These are phyloP conservation scores for Panaeolus papilionaceus DNA, from an alignment of 768 basidiomycete species.

Conservation along the genomic window DNA sequence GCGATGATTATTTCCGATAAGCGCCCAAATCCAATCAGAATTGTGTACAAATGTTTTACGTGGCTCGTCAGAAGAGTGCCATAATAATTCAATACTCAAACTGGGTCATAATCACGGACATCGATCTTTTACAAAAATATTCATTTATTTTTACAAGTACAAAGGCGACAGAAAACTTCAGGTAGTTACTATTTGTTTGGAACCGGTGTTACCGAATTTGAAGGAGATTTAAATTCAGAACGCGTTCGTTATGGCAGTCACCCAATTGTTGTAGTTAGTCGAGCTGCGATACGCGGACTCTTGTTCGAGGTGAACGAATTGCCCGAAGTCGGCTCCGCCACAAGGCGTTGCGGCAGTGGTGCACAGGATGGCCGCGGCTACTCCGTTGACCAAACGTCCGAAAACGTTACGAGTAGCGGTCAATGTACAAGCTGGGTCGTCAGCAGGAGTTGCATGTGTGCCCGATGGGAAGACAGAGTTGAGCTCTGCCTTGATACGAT, in stretches of 20 bases:
- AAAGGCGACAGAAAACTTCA: background rate
- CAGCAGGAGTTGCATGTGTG: background rate
- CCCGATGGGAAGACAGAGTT: background rate
- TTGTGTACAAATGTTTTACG: too few species aligned
- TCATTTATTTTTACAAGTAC: too few species aligned
- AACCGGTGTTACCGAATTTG: background rate
- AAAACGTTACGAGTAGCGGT: slow-evolving; percentile 15
- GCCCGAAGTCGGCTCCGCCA: background rate
- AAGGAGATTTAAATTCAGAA: background rate
- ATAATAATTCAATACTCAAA: too few species aligned
- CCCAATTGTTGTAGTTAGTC: slow-evolving; percentile 2
- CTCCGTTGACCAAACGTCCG: slow-evolving; percentile 12
- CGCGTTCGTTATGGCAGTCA: background rate
- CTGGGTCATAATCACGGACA: too few species aligned
- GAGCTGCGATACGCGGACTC: slow-evolving; percentile 7
- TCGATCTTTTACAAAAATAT: too few species aligned
- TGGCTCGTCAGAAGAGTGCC: too few species aligned
- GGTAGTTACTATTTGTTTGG: background rate
- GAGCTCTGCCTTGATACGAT: slow-evolving; percentile 14
- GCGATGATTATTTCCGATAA: too few species aligned
- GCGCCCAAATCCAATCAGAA: too few species aligned
- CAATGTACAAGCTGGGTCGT: slow-evolving; percentile 5
- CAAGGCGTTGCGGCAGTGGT: slow-evolving; percentile 7
- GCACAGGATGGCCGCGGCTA: slow-evolving; percentile 3
- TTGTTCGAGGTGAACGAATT: slow-evolving; percentile 16